Base-by-base conservation (phyloP, 106 monocot genomes). In the Allium sativum region DNA sequence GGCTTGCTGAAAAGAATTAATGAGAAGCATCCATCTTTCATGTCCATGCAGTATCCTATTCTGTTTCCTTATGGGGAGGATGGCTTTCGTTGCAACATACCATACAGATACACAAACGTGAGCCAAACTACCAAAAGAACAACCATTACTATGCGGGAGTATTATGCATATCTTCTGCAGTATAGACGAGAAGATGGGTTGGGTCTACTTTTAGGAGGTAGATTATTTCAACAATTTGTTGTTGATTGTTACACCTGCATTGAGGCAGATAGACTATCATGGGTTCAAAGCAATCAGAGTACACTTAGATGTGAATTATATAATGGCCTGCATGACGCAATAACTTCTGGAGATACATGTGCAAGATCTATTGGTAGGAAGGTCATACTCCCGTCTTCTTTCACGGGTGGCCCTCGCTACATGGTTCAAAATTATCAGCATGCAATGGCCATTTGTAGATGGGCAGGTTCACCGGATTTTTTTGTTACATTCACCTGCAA, bases 11-110 rank as follows among this genome's bases (percentile, higher is more conserved):
- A 58, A 45, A 21, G 70, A 21, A 76, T 76, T 14, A 45, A 11
- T 18, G 61, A 17, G 0, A 22, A 3, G 31, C 76, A 76, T 21
- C 71, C 65, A 42, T 17, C 6, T 40, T 71, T 42, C 59, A 70
- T 71, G 69, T 13, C 62, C 21, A 13, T 70, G 48, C 17, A 70
- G 31, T 70, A 31, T 31, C 3, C 31, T 1, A 1, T 31, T 31
- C 3, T 31, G 3, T 31, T 31, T 31, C 31, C 31, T 52, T 4
- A 4, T 31, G 31, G 2, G 1, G 3, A 52, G 51, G 16, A 14
- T 52, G 0, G 51, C 0, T 52, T 12, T 9, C 7, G 16, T 5
- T 52, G 3, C 11, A 0, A 52, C 11, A 52, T 16, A 52, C 6
- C 6, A 14, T 14, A 16, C 4, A 52, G 51, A 52, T 7, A 8